Evolutionary conservation across 176 grass and related monocot genomes (phyloP).

Genomic region (Themeda triandra): DNA sequence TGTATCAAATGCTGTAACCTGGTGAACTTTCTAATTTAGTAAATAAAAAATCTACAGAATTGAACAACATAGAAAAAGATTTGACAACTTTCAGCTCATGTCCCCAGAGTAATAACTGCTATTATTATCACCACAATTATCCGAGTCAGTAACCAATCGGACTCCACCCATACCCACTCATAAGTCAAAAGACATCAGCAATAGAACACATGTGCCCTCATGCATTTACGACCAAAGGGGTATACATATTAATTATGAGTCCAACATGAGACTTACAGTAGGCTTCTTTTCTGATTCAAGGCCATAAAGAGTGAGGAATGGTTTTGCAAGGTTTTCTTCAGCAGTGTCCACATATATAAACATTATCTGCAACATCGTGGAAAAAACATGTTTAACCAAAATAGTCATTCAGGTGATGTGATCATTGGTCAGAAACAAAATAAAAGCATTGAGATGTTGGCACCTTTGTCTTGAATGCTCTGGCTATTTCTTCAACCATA

Average conservation of each 20-base stretch:
- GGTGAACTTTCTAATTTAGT: constrained; percentile 25
- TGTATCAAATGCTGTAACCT: constrained; percentile 82
- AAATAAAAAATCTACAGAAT: background rate
- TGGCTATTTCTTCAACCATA: constrained; percentile 63
- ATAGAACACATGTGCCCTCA: background rate
- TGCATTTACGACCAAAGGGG: background rate
- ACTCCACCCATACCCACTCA: background rate
- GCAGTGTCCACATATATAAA: constrained; percentile 87
- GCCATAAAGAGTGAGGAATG: constrained; percentile 84
- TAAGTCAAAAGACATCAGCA: background rate
- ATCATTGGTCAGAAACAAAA: background rate
- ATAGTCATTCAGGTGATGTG: background rate
- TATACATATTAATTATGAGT: background rate
- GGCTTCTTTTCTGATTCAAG: constrained; percentile 66
- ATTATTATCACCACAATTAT: too few relatives aligned
- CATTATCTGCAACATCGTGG: constrained; percentile 64
- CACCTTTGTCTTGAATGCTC: constrained; percentile 90
- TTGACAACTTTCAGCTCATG: background rate
- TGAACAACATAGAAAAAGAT: constrained; percentile 1
- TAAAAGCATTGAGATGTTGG: background rate
- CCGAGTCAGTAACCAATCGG: background rate
- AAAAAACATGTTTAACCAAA: constrained; percentile 9
- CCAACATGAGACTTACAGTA: constrained; percentile 49
- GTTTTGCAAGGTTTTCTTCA: constrained; percentile 96
- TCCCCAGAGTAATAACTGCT: background rate